Percentiles rank a stretch among this genome's conserved stretches.
Evolutionary conservation across 2,329 filamentous ascomycete species (phyloP).

Genomic region (Alternaria triticimaculans): DNA sequence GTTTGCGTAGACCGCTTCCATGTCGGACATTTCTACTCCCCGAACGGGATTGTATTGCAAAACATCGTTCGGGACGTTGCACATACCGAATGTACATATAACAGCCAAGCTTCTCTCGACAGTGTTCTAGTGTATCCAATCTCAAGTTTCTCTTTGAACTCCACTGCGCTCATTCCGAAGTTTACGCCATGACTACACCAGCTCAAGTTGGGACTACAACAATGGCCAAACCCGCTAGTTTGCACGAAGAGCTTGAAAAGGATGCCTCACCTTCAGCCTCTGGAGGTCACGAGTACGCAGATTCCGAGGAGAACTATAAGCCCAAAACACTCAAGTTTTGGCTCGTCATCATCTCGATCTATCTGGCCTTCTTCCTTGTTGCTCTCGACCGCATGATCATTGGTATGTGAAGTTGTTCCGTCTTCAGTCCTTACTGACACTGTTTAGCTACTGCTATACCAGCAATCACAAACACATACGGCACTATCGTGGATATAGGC

Average conservation of each 20-base stretch:
- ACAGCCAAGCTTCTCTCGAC: neutral
- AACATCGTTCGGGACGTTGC: neutral
- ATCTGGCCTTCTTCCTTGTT: slow-evolving; percentile 36
- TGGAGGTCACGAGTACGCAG: slow-evolving; percentile 6
- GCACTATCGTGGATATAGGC: slow-evolving; percentile 34
- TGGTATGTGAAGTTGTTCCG: neutral
- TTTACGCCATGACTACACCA: neutral
- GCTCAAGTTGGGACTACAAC: neutral
- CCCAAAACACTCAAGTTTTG: slow-evolving; percentile 33
- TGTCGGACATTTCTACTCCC: slow-evolving; percentile 7
- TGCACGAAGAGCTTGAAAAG: neutral
- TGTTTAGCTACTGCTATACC: slow-evolving; percentile 32
- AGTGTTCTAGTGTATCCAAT: neutral
- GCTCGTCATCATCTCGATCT: slow-evolving; percentile 31
- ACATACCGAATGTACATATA: neutral
- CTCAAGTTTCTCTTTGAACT: neutral
- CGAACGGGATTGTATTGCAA: neutral
- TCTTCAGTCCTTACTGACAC: neutral
- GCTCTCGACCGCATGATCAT: slow-evolving; percentile 31
- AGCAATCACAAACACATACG: slow-evolving; percentile 35
- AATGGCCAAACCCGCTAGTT: neutral
- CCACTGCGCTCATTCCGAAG: neutral
- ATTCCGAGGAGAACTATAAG: slow-evolving; percentile 31
- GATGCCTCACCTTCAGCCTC: neutral
- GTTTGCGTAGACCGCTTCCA: neutral